These are phyloP conservation scores for Rosa hybrid DNA, from an alignment of 331 rosid species.

Conservation along the genomic window DNA sequence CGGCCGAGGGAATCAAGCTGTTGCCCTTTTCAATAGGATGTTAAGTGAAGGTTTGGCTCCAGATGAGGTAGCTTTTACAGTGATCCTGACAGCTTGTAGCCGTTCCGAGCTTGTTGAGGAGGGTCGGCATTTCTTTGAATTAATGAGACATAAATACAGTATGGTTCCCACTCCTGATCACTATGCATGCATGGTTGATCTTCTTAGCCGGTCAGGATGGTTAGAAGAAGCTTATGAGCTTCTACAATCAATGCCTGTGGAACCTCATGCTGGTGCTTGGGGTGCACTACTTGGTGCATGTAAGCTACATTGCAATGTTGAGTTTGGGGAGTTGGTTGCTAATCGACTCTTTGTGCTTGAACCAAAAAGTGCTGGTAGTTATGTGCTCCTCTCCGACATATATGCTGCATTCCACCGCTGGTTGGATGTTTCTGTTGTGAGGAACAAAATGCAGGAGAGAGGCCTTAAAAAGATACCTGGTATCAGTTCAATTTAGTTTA, in stretches of 20 bases:
- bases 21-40: constrained; percentile 63
- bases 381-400: constrained; percentile 57
- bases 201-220: constrained; percentile 72
- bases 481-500: constrained; percentile 49
- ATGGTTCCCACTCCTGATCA: constrained; percentile 68
- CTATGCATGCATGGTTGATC: constrained; percentile 79
- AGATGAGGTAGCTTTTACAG: constrained; percentile 78
- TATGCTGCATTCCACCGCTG: constrained; percentile 39
- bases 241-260: constrained; percentile 46
- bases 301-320: constrained; percentile 46
- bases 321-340: constrained; percentile 69
- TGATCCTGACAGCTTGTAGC: constrained; percentile 76
- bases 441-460: constrained; percentile 57
- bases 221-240: constrained; percentile 65
- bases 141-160: constrained; percentile 43
- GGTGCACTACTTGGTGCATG: constrained; percentile 86
- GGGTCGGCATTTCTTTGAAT: constrained; percentile 67
- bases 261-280: constrained; percentile 73
- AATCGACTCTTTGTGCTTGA: constrained; percentile 57
- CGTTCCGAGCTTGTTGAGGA: constrained; percentile 67
- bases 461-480: constrained; percentile 64
- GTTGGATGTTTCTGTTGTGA: constrained; percentile 39
- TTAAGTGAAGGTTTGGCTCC: constrained; percentile 62
- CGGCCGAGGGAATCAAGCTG: constrained; percentile 60
- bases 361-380: constrained; percentile 66